Evolutionary conservation across 352 stramenopile genomes (phyloP).

Genomic region (Pythium chondricola): DNA sequence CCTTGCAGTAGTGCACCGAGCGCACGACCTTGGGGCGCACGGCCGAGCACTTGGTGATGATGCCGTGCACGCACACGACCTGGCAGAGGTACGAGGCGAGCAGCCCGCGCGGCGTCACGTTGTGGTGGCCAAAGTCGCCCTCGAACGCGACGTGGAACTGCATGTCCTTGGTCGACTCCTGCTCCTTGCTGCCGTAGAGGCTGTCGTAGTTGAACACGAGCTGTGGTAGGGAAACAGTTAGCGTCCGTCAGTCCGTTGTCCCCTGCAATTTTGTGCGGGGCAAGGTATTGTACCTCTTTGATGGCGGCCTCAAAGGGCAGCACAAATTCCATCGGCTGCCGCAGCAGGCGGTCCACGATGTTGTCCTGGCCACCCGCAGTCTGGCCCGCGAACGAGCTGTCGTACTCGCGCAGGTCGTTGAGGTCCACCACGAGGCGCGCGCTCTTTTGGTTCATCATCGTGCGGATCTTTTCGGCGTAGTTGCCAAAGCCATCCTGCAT

Average conservation of each 20-base stretch:
- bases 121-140: slow-evolving; percentile 90
- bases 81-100: slow-evolving; percentile 88
- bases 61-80: slow-evolving; percentile 98
- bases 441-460: slow-evolving; percentile 74
- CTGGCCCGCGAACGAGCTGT: slow-evolving; percentile 71
- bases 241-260: not conserved
- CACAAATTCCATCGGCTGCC: slow-evolving; percentile 79
- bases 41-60: slow-evolving; percentile 97
- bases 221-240: slow-evolving; percentile 10
- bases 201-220: slow-evolving; percentile 78
- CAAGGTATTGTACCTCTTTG: slow-evolving; percentile 34
- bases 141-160: slow-evolving; percentile 88
- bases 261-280: not conserved
- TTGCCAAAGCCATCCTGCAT: slow-evolving; percentile 62
- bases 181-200: slow-evolving; percentile 73
- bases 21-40: slow-evolving; percentile 97
- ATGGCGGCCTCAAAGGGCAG: slow-evolving; percentile 79
- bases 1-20: slow-evolving; percentile 97
- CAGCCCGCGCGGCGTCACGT: slow-evolving; percentile 92
- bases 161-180: slow-evolving; percentile 59
- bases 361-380: slow-evolving; percentile 57
- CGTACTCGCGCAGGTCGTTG: slow-evolving; percentile 88
- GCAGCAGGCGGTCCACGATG: slow-evolving; percentile 69
- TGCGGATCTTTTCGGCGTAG: slow-evolving; percentile 74
- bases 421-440: slow-evolving; percentile 82